Conservation (phyloP, 495 filamentous ascomycete species). For the Talaromyces adpressus region DNA sequence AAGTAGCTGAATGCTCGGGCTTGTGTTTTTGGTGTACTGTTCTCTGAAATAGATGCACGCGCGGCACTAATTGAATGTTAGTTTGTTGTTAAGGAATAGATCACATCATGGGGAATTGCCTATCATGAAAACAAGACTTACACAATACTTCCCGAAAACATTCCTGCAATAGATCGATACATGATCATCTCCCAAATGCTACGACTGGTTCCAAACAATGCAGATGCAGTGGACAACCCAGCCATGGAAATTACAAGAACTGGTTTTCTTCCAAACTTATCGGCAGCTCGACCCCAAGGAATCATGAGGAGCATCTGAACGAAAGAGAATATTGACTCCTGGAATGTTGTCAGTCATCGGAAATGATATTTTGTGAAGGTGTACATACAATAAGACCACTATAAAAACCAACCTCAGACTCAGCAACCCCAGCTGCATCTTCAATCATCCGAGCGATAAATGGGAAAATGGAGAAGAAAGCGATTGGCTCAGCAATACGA, state of each 20-base stretch:
- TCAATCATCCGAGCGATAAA: constrained; percentile 67
- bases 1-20: constrained; percentile 67
- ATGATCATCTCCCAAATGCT: constrained; percentile 60
- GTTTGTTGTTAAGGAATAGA: neutral
- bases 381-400: constrained; percentile 51
- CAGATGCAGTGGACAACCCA: constrained; percentile 49
- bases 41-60: constrained; percentile 64
- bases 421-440: constrained; percentile 46
- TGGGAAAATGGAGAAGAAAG: constrained; percentile 70
- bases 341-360: neutral
- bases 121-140: neutral
- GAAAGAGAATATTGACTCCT: constrained; percentile 61
- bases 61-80: constrained; percentile 34
- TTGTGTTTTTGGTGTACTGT: constrained; percentile 57
- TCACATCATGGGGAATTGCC: neutral
- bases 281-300: constrained; percentile 57
- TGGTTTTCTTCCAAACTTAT: constrained; percentile 60
- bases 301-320: constrained; percentile 58
- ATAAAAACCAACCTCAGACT: constrained; percentile 63
- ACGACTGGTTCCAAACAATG: constrained; percentile 54
- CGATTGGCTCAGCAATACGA: constrained; percentile 62
- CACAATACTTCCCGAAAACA: constrained; percentile 62
- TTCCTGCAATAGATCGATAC: constrained; percentile 56
- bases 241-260: constrained; percentile 54
- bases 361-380: neutral